These are phyloP conservation scores for Diaporthe citrichinensis DNA, from an alignment of 2,329 filamentous ascomycete species.

Conservation along the genomic window DNA sequence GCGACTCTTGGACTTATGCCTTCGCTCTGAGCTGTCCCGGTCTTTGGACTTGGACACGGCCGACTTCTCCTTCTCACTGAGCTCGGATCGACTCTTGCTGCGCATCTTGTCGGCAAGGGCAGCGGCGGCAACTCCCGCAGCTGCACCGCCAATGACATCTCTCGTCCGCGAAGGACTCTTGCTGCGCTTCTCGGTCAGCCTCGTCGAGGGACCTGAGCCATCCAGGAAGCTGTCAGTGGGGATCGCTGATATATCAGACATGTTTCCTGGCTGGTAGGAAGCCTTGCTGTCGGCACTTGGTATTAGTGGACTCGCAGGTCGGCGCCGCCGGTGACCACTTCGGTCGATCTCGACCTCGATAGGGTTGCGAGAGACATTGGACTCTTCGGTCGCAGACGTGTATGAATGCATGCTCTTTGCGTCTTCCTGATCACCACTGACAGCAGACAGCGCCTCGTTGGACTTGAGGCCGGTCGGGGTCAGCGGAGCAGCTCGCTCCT, in stretches of 20 bases:
- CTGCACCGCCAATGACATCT: slow-evolving; percentile 55
- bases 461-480: slow-evolving; percentile 55
- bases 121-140: slow-evolving; percentile 55
- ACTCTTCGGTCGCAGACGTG: slow-evolving; percentile 84
- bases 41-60: slow-evolving; percentile 52
- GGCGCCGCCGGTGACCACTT: slow-evolving; percentile 65
- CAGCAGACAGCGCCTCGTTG: slow-evolving; percentile 56
- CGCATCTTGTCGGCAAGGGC: slow-evolving; percentile 59
- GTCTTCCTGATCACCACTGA: slow-evolving; percentile 64
- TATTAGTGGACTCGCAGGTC: slow-evolving; percentile 77
- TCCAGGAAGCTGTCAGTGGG: slow-evolving; percentile 74
- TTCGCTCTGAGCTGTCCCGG: slow-evolving; percentile 66
- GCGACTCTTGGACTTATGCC: slow-evolving; percentile 63
- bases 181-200: slow-evolving; percentile 54
- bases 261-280: slow-evolving; percentile 74
- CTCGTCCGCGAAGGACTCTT: slow-evolving; percentile 59
- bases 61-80: slow-evolving; percentile 50
- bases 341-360: slow-evolving; percentile 91
- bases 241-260: slow-evolving; percentile 89
- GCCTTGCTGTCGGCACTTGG: slow-evolving; percentile 68
- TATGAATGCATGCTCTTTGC: slow-evolving; percentile 79
- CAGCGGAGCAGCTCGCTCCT: slow-evolving; percentile 60
- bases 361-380: slow-evolving; percentile 81
- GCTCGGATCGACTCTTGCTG: slow-evolving; percentile 59
- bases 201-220: slow-evolving; percentile 63